Evolutionary conservation across 148 eudicot species (phyloP).

Genomic region (Rhododendron griersonianum): DNA sequence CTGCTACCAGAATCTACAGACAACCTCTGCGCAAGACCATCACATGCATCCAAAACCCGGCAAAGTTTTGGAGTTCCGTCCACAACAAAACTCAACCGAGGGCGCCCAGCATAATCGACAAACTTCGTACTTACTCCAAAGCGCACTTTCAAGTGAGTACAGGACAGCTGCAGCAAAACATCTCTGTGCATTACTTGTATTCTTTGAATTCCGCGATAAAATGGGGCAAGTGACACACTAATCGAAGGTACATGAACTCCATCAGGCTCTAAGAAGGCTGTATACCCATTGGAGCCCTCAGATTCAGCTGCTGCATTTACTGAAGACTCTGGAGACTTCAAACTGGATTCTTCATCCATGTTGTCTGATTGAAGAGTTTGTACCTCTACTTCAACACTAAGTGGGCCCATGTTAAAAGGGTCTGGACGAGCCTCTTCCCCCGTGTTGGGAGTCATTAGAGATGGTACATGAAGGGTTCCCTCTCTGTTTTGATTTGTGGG

Average conservation of each 20-base stretch:
- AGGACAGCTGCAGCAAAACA: conserved; percentile 38
- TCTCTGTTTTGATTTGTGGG: conserved; percentile 32
- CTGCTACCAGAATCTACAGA: conserved; percentile 57
- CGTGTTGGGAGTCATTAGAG: conserved; percentile 17
- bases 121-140: conserved; percentile 69
- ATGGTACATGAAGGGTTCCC: conserved; percentile 23
- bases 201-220: conserved; percentile 42
- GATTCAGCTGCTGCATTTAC: conserved; percentile 17
- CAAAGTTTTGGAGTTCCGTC: conserved; percentile 67
- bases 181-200: conserved; percentile 56
- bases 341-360: conserved; percentile 39
- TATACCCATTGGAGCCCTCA: conserved; percentile 29
- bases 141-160: conserved; percentile 51
- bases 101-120: conserved; percentile 70
- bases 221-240: conserved; percentile 37
- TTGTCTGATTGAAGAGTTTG: conserved; percentile 38
- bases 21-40: conserved; percentile 49
- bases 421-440: conserved; percentile 29
- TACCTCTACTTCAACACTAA: conserved; percentile 41
- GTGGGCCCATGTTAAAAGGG: conserved; percentile 57
- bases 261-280: conserved; percentile 52
- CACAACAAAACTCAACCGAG: conserved; percentile 74
- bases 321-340: conserved; percentile 30
- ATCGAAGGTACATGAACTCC: conserved; percentile 49
- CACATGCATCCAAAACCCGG: conserved; percentile 61